These are phyloP conservation scores for Incumbomyces lentus DNA, from an alignment of 2,329 filamentous ascomycete genomes.

Conservation along the genomic window DNA sequence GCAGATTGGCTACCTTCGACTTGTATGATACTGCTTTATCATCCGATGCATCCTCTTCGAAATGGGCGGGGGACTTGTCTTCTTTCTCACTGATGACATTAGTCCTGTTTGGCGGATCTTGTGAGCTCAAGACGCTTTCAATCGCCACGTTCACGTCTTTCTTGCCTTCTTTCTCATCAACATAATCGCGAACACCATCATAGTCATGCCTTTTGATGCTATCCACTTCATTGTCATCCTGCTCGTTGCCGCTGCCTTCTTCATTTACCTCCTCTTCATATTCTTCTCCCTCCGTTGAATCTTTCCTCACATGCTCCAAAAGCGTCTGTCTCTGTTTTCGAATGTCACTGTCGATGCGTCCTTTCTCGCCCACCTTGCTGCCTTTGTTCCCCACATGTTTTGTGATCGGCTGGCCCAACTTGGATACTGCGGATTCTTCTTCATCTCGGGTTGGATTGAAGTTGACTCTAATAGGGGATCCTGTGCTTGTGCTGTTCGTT, in stretches of 20 bases:
- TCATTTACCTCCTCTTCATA: background rate
- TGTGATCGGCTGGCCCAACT: background rate
- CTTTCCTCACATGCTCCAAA: background rate
- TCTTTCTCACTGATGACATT: too few species aligned
- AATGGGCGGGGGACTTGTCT: too few species aligned
- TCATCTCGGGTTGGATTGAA: background rate
- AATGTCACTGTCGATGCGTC: background rate
- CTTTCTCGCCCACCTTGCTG: background rate
- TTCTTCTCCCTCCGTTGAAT: background rate
- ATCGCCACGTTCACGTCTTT: background rate
- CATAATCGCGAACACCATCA: background rate
- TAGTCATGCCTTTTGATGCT: background rate
- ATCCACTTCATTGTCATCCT: background rate
- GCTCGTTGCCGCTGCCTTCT: background rate
- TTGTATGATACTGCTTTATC: too few species aligned
- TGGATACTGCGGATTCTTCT: background rate
- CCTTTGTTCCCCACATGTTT: background rate
- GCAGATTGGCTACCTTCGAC: too few species aligned
- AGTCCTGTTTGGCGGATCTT: too few species aligned
- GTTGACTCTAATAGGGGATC: background rate
- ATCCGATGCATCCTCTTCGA: too few species aligned
- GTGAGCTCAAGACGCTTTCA: too few species aligned
- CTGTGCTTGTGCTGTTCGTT: too few species aligned
- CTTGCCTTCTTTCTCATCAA: background rate
- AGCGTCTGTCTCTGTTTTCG: background rate